phyloP scores from a whole-genome alignment of 179 eudicot genomes.

The Corrigiola litoralis region DNA sequence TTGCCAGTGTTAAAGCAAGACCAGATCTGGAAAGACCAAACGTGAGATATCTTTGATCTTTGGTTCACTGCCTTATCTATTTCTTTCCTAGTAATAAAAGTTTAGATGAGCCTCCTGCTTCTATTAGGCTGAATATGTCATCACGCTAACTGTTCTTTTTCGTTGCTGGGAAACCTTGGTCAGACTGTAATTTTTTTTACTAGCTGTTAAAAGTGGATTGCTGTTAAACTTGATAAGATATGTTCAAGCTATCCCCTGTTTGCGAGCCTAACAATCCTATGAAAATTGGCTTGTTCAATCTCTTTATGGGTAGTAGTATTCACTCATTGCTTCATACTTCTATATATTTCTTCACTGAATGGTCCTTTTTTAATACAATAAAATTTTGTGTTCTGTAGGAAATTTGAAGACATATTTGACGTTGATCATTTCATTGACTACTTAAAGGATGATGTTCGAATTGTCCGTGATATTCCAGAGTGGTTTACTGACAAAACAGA shows the following conservation, averaged over 20 bases:
- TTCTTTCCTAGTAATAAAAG: neutral
- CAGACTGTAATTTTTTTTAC: neutral
- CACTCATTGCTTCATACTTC: neutral
- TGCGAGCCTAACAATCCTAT: neutral
- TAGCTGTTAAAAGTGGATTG: neutral
- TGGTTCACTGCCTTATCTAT: neutral
- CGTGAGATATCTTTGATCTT: conserved; percentile 47
- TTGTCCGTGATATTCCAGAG: conserved; percentile 95
- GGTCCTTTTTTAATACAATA: neutral
- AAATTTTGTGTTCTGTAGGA: conserved; percentile 44
- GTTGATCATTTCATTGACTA: conserved; percentile 98
- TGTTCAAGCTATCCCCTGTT: neutral
- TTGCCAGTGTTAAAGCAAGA: conserved; percentile 98
- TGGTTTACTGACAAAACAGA: conserved; percentile 95
- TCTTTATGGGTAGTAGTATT: no score
- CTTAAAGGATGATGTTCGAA: conserved; percentile 88
- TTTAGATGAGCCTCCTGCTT: neutral
- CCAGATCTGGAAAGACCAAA: conserved; percentile 99
- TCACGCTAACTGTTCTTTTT: neutral
- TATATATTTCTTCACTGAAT: neutral
- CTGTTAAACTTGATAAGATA: neutral
- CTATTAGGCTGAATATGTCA: neutral
- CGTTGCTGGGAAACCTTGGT: neutral
- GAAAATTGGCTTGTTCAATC: neutral
- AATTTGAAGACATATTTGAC: conserved; percentile 95